A percentile compares a stretch with the other conserved stretches of the same genome.
phyloP scores from a whole-genome alignment of 345 rosid genomes.

The Brassica incana region DNA sequence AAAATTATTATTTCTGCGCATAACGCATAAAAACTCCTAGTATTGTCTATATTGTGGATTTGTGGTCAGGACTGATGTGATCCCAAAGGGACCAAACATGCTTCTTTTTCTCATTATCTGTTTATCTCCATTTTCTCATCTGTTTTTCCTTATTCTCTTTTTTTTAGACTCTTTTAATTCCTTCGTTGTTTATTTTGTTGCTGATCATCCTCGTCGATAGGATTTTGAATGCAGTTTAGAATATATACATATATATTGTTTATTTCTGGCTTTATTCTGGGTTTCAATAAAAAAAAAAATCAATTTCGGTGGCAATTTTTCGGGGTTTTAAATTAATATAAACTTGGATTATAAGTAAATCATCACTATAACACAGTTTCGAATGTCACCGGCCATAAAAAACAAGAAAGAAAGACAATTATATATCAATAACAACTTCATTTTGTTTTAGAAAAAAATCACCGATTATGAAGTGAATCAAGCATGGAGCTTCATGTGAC shows the following conservation, averaged over 20 bases:
- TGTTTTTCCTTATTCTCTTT: background rate
- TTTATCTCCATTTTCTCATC: constrained; percentile 8
- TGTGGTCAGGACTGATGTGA: constrained; percentile 23
- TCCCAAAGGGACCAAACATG: constrained; percentile 20
- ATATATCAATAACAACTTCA: too few species aligned
- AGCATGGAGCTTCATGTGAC: too few species aligned
- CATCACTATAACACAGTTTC: background rate
- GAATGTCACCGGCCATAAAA: background rate
- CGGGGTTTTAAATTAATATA: background rate
- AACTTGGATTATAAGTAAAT: background rate
- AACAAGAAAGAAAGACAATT: too few species aligned
- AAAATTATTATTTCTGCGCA: too few species aligned
- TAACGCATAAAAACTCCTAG: too few species aligned
- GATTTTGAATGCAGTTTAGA: background rate
- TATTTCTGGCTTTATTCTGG: background rate
- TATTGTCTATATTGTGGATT: background rate
- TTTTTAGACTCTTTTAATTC: background rate
- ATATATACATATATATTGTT: background rate
- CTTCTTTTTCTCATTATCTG: constrained; percentile 3
- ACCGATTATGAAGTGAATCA: too few species aligned
- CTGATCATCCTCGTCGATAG: constrained; percentile 5
- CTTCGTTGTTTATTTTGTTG: constrained; percentile 2
- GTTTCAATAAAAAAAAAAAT: background rate
- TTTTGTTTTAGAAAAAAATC: too few species aligned
- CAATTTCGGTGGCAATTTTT: background rate